A percentile compares a stretch with the other conserved stretches of the same genome.
phyloP scores from a whole-genome alignment of 352 stramenopile species.

The Pythium biforme region DNA sequence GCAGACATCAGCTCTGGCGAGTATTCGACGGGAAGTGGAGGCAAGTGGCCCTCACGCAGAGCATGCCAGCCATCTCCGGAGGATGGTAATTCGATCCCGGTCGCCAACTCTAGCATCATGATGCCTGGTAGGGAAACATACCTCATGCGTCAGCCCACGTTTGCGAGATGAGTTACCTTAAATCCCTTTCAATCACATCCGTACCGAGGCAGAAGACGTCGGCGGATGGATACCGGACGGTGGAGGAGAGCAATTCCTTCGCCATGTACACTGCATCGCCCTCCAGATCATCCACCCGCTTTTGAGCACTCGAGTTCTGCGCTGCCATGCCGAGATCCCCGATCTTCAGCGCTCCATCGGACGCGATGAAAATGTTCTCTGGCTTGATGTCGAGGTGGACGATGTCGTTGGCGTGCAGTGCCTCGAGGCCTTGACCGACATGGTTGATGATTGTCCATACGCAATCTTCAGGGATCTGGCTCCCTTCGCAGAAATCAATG shows the following conservation, averaged over 20 bases:
- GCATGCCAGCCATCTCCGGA: conserved; percentile 66
- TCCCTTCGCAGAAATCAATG: conserved; percentile 32
- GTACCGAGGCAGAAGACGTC: conserved; percentile 96
- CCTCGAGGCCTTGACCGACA: conserved; percentile 70
- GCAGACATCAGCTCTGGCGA: conserved; percentile 38
- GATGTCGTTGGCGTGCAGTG: conserved; percentile 88
- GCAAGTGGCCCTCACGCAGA: conserved; percentile 53
- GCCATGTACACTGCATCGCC: conserved; percentile 93
- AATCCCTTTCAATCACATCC: no score
- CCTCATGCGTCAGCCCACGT: no score
- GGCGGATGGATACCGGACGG: conserved; percentile 58
- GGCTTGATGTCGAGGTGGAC: conserved; percentile 97
- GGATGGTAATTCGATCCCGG: conserved; percentile 38
- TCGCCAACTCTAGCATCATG: conserved; percentile 61
- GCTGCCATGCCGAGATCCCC: conserved; percentile 93
- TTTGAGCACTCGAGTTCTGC: conserved; percentile 33
- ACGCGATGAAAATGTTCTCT: conserved; percentile 93
- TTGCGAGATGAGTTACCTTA: no score
- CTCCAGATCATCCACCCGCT: conserved; percentile 75
- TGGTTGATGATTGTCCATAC: conserved; percentile 82
- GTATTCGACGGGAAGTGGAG: conserved; percentile 42
- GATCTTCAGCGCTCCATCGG: conserved; percentile 70
- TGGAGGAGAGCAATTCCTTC: conserved; percentile 83
- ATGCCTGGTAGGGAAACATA: conserved; percentile 37
- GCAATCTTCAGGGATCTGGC: conserved; percentile 46